These are phyloP conservation scores for Tothia fuscella DNA, from an alignment of 2,329 filamentous ascomycete species.

Conservation along the genomic window DNA sequence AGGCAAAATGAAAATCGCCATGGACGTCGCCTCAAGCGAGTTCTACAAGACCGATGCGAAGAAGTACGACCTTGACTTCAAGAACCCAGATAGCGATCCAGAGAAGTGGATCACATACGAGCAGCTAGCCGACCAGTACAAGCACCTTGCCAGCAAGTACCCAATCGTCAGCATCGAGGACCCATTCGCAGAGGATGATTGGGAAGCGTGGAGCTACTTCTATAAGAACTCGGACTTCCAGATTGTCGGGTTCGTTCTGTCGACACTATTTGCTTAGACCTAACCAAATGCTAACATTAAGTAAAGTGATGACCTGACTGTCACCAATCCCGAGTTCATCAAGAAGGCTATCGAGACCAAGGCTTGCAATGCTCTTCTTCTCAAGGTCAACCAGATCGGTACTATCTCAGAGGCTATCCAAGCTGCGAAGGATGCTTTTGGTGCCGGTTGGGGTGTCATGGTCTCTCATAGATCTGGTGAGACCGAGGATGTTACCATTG, in stretches of 20 bases:
- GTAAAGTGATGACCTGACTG: conserved; percentile 79
- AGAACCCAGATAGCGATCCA: conserved; percentile 95
- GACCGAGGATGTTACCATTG: conserved; percentile 99
- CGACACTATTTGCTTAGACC: conserved; percentile 9
- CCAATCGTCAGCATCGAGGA: conserved; percentile 98
- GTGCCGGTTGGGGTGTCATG: conserved; percentile 96
- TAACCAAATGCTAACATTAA: conserved; percentile 11
- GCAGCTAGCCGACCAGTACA: conserved; percentile 87
- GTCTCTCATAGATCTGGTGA: conserved; percentile 98
- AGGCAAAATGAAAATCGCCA: conserved; percentile 92
- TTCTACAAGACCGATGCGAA: conserved; percentile 95
- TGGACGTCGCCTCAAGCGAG: conserved; percentile 98
- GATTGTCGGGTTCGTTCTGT: conserved; percentile 63
- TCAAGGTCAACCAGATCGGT: conserved; percentile 99
- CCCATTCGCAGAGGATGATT: conserved; percentile 98
- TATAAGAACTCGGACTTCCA: conserved; percentile 98
- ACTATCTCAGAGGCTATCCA: conserved; percentile 61
- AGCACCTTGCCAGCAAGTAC: conserved; percentile 81
- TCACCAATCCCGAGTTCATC: conserved; percentile 98
- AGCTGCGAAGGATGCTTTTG: conserved; percentile 64
- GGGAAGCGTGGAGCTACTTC: conserved; percentile 99
- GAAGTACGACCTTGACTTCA: conserved; percentile 99
- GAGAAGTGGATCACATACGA: conserved; percentile 98
- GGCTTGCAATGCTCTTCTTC: conserved; percentile 93
- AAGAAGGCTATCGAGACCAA: conserved; percentile 99